Evolutionary conservation across 805 yeast species (phyloP), one percentile per base, ranked within the genome.

Genomic region (Kuraishia cidri): DNA sequence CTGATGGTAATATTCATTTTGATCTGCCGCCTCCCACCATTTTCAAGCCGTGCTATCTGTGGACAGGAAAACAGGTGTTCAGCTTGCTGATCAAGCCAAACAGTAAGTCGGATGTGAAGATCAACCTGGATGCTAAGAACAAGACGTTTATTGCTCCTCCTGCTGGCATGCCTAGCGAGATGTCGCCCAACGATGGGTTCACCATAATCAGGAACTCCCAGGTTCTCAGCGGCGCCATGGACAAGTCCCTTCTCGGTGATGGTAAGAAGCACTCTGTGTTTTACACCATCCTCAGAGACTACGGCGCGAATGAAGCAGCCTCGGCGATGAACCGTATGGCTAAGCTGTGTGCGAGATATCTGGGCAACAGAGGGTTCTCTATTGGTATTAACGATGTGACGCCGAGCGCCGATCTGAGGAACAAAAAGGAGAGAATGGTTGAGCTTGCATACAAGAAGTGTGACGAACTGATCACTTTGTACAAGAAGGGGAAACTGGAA

Each of bases 41-140:
- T 35, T 66, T 78, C 60, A 92, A 90, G 57, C 99, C 99, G 4
- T 75, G 66, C 24, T 75, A 70, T 55, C 56, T 92, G 49, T 92
- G 99, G 99, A 88, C 98, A 1, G 99, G 99, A 35, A 92, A 92
- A 54, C 99, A 92, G 58, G 77, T 94, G 1, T 92, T 90, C 56
- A 79, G 94, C 27, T 56, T 92, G 39, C 67, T 92, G 42, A 92
- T 92, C 50, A 76, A 67, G 48, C 97, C 98, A 30, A 90, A 83
- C 58, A 64, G 61, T 27, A 36, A 62, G 4, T 79, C 92, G 2
- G 81, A 82, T 4, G 95, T 94, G 17, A 64, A 81, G 6, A 87
- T 92, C 51, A 92, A 92, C 50, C 63, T 92, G 43, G 97, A 92
- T 52, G 96, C 97, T 4, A 92, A 90, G 52, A 85, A 85, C 56